Percentiles rank a stretch among this genome's conserved stretches.
Conservation (phyloP, 805 yeast genomes). For the Candida andamanensis region DNA sequence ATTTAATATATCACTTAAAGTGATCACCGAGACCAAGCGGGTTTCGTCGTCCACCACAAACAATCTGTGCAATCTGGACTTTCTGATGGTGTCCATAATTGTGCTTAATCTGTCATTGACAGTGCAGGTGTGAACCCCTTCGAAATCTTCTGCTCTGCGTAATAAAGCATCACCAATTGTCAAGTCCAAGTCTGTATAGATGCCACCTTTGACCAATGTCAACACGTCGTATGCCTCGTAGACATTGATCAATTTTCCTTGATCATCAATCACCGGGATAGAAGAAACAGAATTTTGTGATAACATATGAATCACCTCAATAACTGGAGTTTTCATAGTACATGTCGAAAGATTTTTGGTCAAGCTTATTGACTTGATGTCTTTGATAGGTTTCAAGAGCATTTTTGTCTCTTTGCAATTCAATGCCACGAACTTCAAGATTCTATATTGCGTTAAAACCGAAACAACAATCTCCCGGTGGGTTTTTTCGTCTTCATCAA, state of each 20-base stretch:
- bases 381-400: constrained; percentile 68
- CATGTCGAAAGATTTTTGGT: constrained; percentile 62
- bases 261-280: constrained; percentile 86
- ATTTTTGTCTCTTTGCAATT: constrained; percentile 92
- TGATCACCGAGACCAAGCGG: constrained; percentile 72
- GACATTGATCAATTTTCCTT: constrained; percentile 66
- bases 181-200: constrained; percentile 82
- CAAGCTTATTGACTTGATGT: constrained; percentile 60
- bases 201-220: constrained; percentile 89
- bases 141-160: constrained; percentile 92
- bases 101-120: constrained; percentile 79
- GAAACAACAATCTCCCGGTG: constrained; percentile 91
- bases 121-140: constrained; percentile 96
- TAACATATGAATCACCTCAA: constrained; percentile 82
- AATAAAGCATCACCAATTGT: constrained; percentile 94
- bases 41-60: constrained; percentile 88
- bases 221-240: constrained; percentile 95
- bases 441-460: constrained; percentile 93
- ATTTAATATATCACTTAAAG: constrained; percentile 84
- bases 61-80: constrained; percentile 84
- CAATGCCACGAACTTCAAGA: constrained; percentile 88
- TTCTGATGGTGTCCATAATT: constrained; percentile 87
- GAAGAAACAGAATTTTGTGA: constrained; percentile 81
- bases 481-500: constrained; percentile 90
- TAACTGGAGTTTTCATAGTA: constrained; percentile 85